These are phyloP conservation scores for Rhynchospora tenuis DNA, from an alignment of 176 grass and related monocot species.

Conservation along the genomic window DNA sequence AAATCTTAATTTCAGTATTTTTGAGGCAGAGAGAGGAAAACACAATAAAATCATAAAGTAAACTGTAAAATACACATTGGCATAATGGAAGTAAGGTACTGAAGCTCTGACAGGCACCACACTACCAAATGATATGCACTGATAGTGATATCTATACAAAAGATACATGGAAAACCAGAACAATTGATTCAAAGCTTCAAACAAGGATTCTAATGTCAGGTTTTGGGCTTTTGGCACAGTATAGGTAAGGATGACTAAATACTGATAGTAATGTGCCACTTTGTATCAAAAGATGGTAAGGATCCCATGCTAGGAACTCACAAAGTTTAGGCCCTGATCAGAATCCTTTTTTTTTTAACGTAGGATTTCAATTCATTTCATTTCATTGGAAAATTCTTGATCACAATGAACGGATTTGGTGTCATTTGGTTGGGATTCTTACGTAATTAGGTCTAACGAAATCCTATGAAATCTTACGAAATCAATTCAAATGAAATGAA, in stretches of 20 bases:
- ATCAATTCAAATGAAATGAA: too few relatives aligned
- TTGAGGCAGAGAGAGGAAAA: not conserved
- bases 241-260: not conserved
- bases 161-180: not conserved
- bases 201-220: not conserved
- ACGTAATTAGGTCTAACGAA: too few relatives aligned
- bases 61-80: not conserved
- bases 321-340: too few relatives aligned
- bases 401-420: too few relatives aligned
- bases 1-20: conserved; percentile 13
- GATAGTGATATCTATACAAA: too few relatives aligned
- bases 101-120: not conserved
- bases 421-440: too few relatives aligned
- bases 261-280: not conserved
- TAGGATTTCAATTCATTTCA: too few relatives aligned
- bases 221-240: not conserved
- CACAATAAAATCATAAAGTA: not conserved
- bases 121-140: not conserved
- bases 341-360: too few relatives aligned
- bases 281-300: not conserved
- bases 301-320: not conserved
- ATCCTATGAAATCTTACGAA: too few relatives aligned
- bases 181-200: not conserved
- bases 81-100: not conserved
- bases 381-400: too few relatives aligned